Conservation (phyloP, 1,284 basidiomycete genomes). For the Bjerkandera adusta region DNA sequence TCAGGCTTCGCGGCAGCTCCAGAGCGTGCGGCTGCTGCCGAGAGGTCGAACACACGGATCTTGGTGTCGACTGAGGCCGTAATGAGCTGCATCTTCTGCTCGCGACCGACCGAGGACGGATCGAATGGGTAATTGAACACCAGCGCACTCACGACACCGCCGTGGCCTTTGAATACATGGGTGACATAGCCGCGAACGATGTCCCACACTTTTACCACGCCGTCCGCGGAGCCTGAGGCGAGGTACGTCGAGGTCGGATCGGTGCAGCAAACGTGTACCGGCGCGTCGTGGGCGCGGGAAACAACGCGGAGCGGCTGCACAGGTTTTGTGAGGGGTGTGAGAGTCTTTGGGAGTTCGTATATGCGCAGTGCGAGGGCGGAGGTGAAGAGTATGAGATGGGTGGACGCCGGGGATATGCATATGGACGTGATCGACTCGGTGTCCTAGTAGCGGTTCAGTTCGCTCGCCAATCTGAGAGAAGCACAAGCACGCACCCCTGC, state of each 20-base stretch:
- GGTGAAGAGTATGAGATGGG: conserved; percentile 66
- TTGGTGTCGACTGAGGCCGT: conserved; percentile 89
- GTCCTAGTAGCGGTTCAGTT: conserved; percentile 41
- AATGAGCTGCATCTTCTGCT: conserved; percentile 73
- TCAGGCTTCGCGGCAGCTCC: conserved; percentile 65
- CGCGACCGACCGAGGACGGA: conserved; percentile 43
- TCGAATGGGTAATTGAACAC: conserved; percentile 75
- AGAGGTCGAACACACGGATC: conserved; percentile 88
- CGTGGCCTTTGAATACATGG: conserved; percentile 95
- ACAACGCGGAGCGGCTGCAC: conserved; percentile 72
- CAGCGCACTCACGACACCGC: conserved; percentile 91
- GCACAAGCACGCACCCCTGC: conserved; percentile 61
- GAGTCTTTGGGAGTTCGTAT: conserved; percentile 55
- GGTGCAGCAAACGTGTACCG: conserved; percentile 83
- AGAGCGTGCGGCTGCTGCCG: conserved; percentile 52
- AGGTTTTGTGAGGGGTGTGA: conserved; percentile 42
- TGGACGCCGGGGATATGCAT: conserved; percentile 63
- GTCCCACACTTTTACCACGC: conserved; percentile 97
- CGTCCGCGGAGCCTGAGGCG: conserved; percentile 95
- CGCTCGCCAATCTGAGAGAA: not conserved
- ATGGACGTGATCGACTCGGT: conserved; percentile 62
- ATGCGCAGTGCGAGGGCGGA: conserved; percentile 67
- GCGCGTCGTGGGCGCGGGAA: conserved; percentile 86
- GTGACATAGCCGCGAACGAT: conserved; percentile 86
- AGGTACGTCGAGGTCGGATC: conserved; percentile 91